Conservation (phyloP, 768 basidiomycete genomes). For the Trametes villosa region DNA sequence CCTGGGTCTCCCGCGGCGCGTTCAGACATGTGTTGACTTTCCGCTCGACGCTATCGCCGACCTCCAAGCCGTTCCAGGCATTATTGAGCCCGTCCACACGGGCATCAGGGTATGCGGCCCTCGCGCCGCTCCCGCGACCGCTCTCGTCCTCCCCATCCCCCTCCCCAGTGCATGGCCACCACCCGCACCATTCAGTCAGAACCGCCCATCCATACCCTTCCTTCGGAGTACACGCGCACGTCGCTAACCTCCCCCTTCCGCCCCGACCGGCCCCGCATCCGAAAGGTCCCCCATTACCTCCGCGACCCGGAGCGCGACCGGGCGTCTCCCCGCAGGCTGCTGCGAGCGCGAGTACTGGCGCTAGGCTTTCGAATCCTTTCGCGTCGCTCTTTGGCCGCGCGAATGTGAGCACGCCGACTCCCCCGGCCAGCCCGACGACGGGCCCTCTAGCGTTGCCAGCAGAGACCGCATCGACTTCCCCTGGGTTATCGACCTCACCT, state of each 20-base stretch:
- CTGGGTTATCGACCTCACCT: constrained; percentile 34
- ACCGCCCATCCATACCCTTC: constrained; percentile 27
- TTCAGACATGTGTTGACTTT: constrained; percentile 41
- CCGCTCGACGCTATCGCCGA: constrained; percentile 46
- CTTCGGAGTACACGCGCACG: constrained; percentile 28
- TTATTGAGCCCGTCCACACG: constrained; percentile 43
- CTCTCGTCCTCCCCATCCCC: constrained; percentile 37
- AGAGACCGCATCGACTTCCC: constrained; percentile 23
- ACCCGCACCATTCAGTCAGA: constrained; percentile 6
- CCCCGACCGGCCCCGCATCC: constrained; percentile 41
- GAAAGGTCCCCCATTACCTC: constrained; percentile 52
- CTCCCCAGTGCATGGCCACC: constrained; percentile 19
- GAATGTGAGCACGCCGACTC: constrained; percentile 35
- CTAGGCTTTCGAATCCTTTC: constrained; percentile 73
- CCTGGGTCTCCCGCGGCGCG: background rate
- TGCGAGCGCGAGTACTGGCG: constrained; percentile 26
- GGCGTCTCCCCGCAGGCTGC: constrained; percentile 2
- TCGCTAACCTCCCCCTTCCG: constrained; percentile 32
- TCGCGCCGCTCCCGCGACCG: constrained; percentile 59
- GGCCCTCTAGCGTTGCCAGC: constrained; percentile 18
- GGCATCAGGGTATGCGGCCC: constrained; percentile 41
- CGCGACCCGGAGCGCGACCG: constrained; percentile 33
- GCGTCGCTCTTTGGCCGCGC: constrained; percentile 74
- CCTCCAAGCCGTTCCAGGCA: constrained; percentile 47
- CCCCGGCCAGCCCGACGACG: constrained; percentile 32